Evolutionary conservation across 768 basidiomycete species (phyloP).

Genomic region (Pleurotus pulmonarius): DNA sequence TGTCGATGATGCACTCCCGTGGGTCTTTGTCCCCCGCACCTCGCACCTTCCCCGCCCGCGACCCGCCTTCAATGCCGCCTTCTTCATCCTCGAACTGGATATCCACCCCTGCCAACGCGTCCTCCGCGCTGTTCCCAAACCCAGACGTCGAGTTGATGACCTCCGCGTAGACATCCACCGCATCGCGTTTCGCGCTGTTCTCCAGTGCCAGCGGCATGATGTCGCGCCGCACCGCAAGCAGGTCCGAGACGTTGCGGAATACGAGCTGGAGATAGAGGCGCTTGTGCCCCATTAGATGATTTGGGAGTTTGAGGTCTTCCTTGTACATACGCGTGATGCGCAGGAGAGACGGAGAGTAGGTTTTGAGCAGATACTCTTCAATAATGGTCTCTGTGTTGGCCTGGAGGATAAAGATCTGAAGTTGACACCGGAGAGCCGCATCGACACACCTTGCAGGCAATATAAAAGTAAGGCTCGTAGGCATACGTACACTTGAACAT

Average conservation of each 20-base stretch:
- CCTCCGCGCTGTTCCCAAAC: neutral
- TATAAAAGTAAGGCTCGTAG: slow-evolving; percentile 94
- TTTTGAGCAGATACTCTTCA: slow-evolving; percentile 94
- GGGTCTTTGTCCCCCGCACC: slow-evolving; percentile 66
- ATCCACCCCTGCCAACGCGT: slow-evolving; percentile 44
- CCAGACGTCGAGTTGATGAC: slow-evolving; percentile 80
- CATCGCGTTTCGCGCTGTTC: slow-evolving; percentile 89
- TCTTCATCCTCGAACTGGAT: slow-evolving; percentile 65
- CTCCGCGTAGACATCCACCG: slow-evolving; percentile 97
- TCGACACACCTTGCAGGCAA: slow-evolving; percentile 78
- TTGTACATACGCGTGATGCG: slow-evolving; percentile 81
- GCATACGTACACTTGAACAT: slow-evolving; percentile 93
- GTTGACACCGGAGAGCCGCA: neutral
- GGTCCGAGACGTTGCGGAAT: slow-evolving; percentile 92
- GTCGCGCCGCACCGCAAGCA: slow-evolving; percentile 83
- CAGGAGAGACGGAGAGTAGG: slow-evolving; percentile 82
- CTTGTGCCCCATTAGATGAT: slow-evolving; percentile 94
- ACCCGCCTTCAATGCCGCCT: slow-evolving; percentile 19
- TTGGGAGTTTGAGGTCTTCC: slow-evolving; percentile 93
- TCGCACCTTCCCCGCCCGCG: slow-evolving; percentile 5
- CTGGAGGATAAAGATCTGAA: slow-evolving; percentile 32
- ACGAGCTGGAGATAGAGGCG: slow-evolving; percentile 84
- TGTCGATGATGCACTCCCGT: slow-evolving; percentile 89
- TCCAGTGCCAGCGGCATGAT: slow-evolving; percentile 85
- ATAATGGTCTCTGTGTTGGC: slow-evolving; percentile 81